Conservation (phyloP, 1,284 basidiomycete genomes). For the Rhodofomes roseus region DNA sequence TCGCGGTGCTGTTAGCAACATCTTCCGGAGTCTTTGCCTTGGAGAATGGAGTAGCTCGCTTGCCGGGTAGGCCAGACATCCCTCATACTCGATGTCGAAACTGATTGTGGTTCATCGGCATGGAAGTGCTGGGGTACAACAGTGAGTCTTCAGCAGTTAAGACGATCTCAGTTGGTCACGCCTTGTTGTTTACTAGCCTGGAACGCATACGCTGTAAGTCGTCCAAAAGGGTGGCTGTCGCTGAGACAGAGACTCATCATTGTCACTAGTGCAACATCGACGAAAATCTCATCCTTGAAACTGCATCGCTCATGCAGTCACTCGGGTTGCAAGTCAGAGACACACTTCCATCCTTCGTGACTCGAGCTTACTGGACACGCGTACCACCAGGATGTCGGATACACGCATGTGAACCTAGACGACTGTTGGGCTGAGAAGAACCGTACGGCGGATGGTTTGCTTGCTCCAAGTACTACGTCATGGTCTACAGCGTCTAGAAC, state of each 20-base stretch:
- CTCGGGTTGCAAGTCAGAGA: constrained; percentile 29
- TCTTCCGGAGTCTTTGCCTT: background rate
- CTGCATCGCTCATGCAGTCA: constrained; percentile 31
- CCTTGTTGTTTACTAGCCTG: constrained; percentile 20
- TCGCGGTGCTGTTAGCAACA: background rate
- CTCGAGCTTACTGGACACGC: background rate
- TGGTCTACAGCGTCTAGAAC: background rate
- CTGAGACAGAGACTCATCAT: constrained; percentile 14
- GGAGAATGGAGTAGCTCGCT: constrained; percentile 18
- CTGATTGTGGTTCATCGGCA: background rate
- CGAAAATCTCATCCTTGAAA: constrained; percentile 28
- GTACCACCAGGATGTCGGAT: constrained; percentile 28
- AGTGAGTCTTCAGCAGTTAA: constrained; percentile 18
- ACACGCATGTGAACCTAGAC: constrained; percentile 33
- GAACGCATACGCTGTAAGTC: constrained; percentile 28
- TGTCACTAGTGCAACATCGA: constrained; percentile 31
- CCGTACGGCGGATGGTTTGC: constrained; percentile 22
- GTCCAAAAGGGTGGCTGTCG: background rate
- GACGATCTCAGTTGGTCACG: too few species aligned
- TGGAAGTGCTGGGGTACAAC: constrained; percentile 29
- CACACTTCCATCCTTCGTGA: background rate
- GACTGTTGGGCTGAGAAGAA: constrained; percentile 36
- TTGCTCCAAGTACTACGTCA: constrained; percentile 23
- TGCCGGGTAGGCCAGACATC: constrained; percentile 15
- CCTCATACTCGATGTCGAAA: background rate